Conservation (phyloP, 1,284 basidiomycete species). For the Microbotryum scabiosae region DNA sequence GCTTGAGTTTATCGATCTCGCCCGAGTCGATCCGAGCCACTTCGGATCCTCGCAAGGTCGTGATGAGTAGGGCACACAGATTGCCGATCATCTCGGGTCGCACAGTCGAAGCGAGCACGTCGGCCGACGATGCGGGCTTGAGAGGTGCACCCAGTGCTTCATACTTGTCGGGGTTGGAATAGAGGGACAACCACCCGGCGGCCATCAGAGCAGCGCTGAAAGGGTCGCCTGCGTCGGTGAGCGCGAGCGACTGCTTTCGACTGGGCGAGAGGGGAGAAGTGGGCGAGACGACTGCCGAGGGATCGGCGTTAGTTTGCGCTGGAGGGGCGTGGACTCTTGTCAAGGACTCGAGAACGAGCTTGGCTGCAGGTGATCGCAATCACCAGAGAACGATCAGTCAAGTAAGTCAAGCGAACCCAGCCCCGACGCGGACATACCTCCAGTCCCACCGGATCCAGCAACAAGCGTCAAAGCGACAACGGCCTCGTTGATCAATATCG, state of each 20-base stretch:
- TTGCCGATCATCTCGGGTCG: conserved; percentile 27
- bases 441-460: conserved; percentile 46
- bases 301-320: background rate
- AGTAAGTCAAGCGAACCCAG: background rate
- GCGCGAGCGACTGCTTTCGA: background rate
- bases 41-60: background rate
- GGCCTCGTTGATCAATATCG: conserved; percentile 80
- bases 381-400: background rate
- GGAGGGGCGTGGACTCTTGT: background rate
- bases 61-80: conserved; percentile 13
- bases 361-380: conserved; percentile 46
- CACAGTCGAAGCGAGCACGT: background rate
- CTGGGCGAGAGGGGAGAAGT: background rate
- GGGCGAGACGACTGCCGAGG: background rate
- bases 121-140: background rate
- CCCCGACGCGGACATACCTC: conserved; percentile 9
- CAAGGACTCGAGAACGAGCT: conserved; percentile 54
- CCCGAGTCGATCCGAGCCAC: background rate
- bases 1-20: background rate
- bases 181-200: conserved; percentile 7
- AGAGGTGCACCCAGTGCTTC: background rate
- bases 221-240: conserved; percentile 6
- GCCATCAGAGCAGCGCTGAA: conserved; percentile 11
- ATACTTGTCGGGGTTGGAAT: background rate
- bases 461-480: conserved; percentile 73